Base-by-base conservation (phyloP, 495 filamentous ascomycete genomes). In the Cladorrhinum samala region DNA sequence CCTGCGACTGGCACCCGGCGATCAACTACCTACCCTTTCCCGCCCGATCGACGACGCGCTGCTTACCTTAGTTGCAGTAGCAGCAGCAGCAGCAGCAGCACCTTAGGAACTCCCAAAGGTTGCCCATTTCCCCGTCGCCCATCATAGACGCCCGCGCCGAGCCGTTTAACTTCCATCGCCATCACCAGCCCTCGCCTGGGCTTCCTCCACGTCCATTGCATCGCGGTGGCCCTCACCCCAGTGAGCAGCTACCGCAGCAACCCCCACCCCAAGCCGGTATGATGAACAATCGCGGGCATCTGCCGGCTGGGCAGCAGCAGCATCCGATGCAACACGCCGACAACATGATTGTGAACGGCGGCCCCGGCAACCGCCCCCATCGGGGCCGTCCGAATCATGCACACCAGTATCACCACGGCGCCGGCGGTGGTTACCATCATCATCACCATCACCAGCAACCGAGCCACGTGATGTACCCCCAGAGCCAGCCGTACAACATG, bases 241-340 rank as follows among this genome's bases (percentile, higher is more conserved):
- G 73, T 74, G 74, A 71, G 69, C 66, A 73, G 65, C 72, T 73
- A 68, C 73, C 72, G 74, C 63, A 58, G 52, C 68, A 64, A 54
- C 55, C 57, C 61, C 38, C 63, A 50, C 64, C 74, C 75, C 76
- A 77, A 60, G 77, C 78, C 77, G 77, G 77, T 74, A 80, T 68
- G 78, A 80, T 81, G 78, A 80, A 79, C 68, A 70, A 68, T 67
- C 75, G 69, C 72, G 65, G 59, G 60, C 78, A 81, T 81, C 78
- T 79, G 78, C 77, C 78, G 77, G 78, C 78, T 76, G 78, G 78
- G 77, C 77, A 79, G 69, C 68, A 79, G 69, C 68, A 68, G 59
- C 27, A 33, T 11, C 27, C 27, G 6, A 72, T 76, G 72, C 76
- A 71, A 53, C 72, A 68, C 56, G 64, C 63, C 19, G 67, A 57